phyloP scores from a whole-genome alignment of 495 filamentous ascomycete genomes.

The Cercophora sp. region DNA sequence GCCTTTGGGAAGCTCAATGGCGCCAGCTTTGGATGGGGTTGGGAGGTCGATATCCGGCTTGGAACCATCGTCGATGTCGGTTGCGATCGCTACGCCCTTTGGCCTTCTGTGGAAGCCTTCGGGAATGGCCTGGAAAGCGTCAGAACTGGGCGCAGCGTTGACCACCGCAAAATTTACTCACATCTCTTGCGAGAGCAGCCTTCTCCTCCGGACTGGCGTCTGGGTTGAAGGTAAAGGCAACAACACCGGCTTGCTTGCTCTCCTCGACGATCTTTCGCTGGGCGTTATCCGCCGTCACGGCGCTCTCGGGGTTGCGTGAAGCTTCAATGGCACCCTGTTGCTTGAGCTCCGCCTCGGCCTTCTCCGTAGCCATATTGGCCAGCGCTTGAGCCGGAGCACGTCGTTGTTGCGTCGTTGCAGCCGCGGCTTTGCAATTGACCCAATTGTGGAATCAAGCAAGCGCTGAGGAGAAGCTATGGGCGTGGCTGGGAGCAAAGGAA shows the following conservation, averaged over 20 bases:
- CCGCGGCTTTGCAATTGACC: conserved; percentile 25
- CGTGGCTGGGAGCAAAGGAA: not conserved
- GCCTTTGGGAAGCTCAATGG: conserved; percentile 40
- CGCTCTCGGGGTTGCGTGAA: conserved; percentile 61
- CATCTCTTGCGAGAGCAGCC: conserved; percentile 69
- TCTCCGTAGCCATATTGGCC: conserved; percentile 37
- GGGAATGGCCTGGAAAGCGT: conserved; percentile 36
- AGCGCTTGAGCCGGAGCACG: conserved; percentile 7
- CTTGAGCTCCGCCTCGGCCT: conserved; percentile 60
- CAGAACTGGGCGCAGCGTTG: conserved; percentile 11
- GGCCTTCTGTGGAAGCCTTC: conserved; percentile 64
- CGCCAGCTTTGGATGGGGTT: conserved; percentile 65
- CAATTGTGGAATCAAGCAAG: not conserved
- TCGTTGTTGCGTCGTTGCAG: conserved; percentile 14
- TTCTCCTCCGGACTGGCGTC: conserved; percentile 82
- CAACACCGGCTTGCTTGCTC: conserved; percentile 67
- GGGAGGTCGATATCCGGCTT: conserved; percentile 76
- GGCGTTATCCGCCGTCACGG: conserved; percentile 63
- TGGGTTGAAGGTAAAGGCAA: conserved; percentile 83
- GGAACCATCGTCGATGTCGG: conserved; percentile 68
- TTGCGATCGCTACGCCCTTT: conserved; percentile 63
- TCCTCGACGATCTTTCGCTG: conserved; percentile 70
- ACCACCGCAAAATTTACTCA: conserved; percentile 47
- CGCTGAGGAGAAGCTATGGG: not conserved
- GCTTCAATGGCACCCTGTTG: conserved; percentile 72